Evolutionary conservation across 176 grass and related monocot genomes (phyloP), one percentile per base, ranked within the genome.

Genomic region (Stipa capillata): DNA sequence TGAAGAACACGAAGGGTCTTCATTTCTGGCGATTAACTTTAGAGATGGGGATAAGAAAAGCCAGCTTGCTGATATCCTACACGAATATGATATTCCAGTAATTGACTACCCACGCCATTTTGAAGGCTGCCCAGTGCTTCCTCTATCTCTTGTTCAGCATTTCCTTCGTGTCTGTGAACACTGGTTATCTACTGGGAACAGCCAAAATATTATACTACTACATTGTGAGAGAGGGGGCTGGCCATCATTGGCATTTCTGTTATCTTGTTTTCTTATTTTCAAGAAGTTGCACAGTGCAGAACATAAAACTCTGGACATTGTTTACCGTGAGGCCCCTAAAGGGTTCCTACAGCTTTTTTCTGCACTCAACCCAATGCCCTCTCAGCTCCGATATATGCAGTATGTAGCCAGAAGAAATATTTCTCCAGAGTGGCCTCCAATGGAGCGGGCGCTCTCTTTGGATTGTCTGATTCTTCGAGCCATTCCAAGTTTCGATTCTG

Each of bases 401-500:
- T 98, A 98, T 83, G 90, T 98, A 53, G 82, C 95, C 65, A 98
- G 95, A 88, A 91, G 95, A 84, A 92, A 90, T 79, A 94, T 98
- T 51, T 94, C 87, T 48, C 78, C 89, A 73, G 83, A 98, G 63
- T 98, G 95, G 95, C 92, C 95, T 24, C 95, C 95, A 57, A 73
- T 78, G 74, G 95, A 98, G 81, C 86, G 95, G 74, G 61, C 90
- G 51, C 87, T 98, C 53, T 98, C 95, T 80, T 90, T 98, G 47
- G 96, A 98, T 76, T 98, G 96, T 69, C 83, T 98, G 50, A 98
- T 98, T 87, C 96, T 98, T 85, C 85, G 96, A 79, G 83, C 90
- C 16, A 84, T 98, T 88, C 96, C 96, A 54, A 79, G 81, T 85
- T 98, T 94, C 40, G 96, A 98, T 81, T 86, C 85, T 61, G 90